Evolutionary conservation across 345 rosid species (phyloP).

Genomic region (Salix suchowensis): DNA sequence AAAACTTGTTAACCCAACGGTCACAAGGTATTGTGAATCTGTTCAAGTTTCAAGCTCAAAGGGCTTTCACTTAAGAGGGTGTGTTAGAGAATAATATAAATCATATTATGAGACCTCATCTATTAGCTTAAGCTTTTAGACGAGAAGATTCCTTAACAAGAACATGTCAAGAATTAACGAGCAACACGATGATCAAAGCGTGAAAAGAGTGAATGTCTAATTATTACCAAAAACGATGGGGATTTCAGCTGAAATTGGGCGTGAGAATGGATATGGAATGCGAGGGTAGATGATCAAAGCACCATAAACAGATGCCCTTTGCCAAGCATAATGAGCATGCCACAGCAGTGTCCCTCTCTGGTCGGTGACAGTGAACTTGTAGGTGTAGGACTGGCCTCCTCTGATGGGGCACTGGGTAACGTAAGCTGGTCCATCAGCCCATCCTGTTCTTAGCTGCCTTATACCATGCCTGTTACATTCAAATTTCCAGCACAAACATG

Average conservation of each 20-base stretch:
- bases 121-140: no score
- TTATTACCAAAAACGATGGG: conserved; percentile 52
- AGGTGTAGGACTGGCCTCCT: conserved; percentile 48
- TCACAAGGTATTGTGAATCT: no score
- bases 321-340: conserved; percentile 70
- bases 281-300: conserved; percentile 59
- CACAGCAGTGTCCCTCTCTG: conserved; percentile 64
- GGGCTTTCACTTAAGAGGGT: no score
- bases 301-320: conserved; percentile 60
- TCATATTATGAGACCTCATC: fast-evolving
- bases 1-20: no score
- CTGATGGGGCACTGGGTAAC: conserved; percentile 60
- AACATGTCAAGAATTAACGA: background rate
- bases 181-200: no score
- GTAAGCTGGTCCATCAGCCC: conserved; percentile 75
- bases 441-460: conserved; percentile 53
- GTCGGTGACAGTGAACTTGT: conserved; percentile 41
- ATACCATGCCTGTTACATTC: conserved; percentile 51
- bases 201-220: background rate
- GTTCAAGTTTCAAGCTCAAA: no score
- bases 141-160: no score
- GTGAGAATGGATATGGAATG: conserved; percentile 44
- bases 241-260: conserved; percentile 45
- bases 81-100: no score
- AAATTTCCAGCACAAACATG: no score